phyloP scores from a whole-genome alignment of 2,329 filamentous ascomycete species.

The Pseudocercospora macadamiae region DNA sequence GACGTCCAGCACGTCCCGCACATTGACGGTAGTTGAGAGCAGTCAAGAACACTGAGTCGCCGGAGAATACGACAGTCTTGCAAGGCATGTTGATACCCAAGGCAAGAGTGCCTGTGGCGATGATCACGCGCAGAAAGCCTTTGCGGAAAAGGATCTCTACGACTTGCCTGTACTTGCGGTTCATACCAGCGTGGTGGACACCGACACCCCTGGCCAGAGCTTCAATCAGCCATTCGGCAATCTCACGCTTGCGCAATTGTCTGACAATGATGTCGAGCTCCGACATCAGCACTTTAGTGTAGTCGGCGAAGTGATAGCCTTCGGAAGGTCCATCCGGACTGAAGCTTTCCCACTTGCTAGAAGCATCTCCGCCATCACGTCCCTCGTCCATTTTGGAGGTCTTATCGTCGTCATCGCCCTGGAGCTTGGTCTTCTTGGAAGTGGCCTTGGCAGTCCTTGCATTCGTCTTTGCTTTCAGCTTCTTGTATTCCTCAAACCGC shows the following conservation, averaged over 20 bases:
- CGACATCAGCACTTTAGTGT: slow-evolving; percentile 58
- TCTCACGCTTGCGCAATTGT: slow-evolving; percentile 55
- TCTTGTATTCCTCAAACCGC: slow-evolving; percentile 62
- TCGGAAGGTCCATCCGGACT: slow-evolving; percentile 66
- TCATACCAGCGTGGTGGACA: slow-evolving; percentile 80
- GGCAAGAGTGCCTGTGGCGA: slow-evolving; percentile 75
- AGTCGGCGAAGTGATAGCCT: slow-evolving; percentile 68
- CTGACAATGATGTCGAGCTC: slow-evolving; percentile 62
- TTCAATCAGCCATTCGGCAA: slow-evolving; percentile 59
- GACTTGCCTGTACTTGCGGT: slow-evolving; percentile 71
- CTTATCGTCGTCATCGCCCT: slow-evolving; percentile 46
- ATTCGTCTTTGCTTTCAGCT: slow-evolving; percentile 45
- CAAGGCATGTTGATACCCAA: slow-evolving; percentile 84
- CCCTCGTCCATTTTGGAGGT: slow-evolving; percentile 60
- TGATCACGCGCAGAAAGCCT: slow-evolving; percentile 69
- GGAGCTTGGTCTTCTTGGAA: slow-evolving; percentile 46
- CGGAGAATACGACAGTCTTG: slow-evolving; percentile 76
- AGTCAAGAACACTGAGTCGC: slow-evolving; percentile 73
- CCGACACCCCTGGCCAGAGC: slow-evolving; percentile 70
- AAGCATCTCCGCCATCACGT: slow-evolving; percentile 61
- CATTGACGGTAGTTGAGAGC: slow-evolving; percentile 77
- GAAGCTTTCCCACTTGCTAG: slow-evolving; percentile 65
- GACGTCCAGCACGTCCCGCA: slow-evolving; percentile 75
- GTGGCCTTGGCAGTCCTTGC: slow-evolving; percentile 38
- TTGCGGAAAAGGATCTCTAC: slow-evolving; percentile 76